Base-by-base conservation (phyloP, 306 rosid genomes). In the Inga leiocalycina region DNA sequence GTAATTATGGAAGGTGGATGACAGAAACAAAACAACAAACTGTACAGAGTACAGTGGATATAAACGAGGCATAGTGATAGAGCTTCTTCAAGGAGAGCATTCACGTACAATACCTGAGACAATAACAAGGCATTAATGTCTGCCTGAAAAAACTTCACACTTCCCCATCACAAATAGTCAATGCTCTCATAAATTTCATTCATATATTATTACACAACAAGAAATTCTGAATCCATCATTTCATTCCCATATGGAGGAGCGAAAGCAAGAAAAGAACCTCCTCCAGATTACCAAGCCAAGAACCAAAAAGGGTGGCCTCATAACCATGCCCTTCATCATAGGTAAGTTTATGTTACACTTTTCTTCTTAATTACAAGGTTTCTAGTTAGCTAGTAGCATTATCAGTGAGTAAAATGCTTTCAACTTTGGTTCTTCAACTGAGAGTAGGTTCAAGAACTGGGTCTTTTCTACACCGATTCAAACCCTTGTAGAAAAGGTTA, bases 321-420 rank as follows among this genome's bases (percentile, higher is more conserved):
- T 85, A 89, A 90, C 97, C 87, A 86, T 95, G 90, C 95, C 97
- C 45, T 93, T 93, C 78, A 92, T 95, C 85, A 89, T 95, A 70
- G 91, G 98, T 90, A 20, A 7, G 24, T 8, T 17, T 56, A 14
- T 37, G 8, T 37, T 37, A 20, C 64, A n/a, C 12, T 56, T 56
- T 19, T 54, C 20, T 52, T 17, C 6, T 15, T 52, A 2, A 2
- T 11, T 44, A 15, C 8, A 6, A 52, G n/a, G 1, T 52, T 52
- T 52, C n/a, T 5, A 3, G 54, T 48, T 48, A 48, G 15, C 54
- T 48, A 11, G 48, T 9, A 44, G 13, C 48, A 48, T 11, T 4
- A 48, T 37, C 6, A 37, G 41, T 37, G 54, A 13, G 14, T 48
- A 48, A 48, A 48, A 48, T 13, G 54, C 41, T 37, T 5, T 37